phyloP scores from a whole-genome alignment of 2,329 filamentous ascomycete genomes.

The Diplocarpon rosae region DNA sequence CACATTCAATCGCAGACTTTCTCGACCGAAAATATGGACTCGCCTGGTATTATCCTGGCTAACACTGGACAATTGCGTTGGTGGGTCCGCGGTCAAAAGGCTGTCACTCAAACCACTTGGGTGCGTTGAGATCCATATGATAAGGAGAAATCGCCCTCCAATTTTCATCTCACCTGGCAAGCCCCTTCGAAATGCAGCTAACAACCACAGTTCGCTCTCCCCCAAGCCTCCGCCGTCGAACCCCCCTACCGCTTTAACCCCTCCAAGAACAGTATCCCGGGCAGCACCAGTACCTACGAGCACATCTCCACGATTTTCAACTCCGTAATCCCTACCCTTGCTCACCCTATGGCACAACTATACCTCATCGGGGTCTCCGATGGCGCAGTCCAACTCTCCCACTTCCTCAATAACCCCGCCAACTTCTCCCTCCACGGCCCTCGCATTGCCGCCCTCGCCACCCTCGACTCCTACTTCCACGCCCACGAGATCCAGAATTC shows the following conservation, averaged over 20 bases:
- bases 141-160: no score
- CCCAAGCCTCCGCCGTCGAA: constrained; percentile 53
- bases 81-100: constrained; percentile 51
- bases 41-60: constrained; percentile 58
- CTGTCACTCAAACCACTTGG: constrained; percentile 48
- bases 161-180: no score
- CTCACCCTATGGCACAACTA: constrained; percentile 41
- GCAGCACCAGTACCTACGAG: constrained; percentile 42
- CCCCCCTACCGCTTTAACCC: constrained; percentile 39
- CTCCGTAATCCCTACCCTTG: constrained; percentile 42
- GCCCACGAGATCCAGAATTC: constrained; percentile 32
- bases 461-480: constrained; percentile 38
- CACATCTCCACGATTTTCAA: constrained; percentile 62
- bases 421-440: constrained; percentile 37
- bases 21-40: constrained; percentile 15
- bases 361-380: constrained; percentile 64
- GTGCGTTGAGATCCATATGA: no score
- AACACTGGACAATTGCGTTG: constrained; percentile 72
- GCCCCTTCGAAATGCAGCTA: no score
- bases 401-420: constrained; percentile 45
- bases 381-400: constrained; percentile 45
- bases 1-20: constrained; percentile 28
- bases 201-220: constrained; percentile 34
- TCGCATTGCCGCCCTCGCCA: constrained; percentile 37
- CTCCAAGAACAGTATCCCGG: constrained; percentile 48